phyloP scores from a whole-genome alignment of 176 grass and related monocot species.

The Oryza meyeriana region DNA sequence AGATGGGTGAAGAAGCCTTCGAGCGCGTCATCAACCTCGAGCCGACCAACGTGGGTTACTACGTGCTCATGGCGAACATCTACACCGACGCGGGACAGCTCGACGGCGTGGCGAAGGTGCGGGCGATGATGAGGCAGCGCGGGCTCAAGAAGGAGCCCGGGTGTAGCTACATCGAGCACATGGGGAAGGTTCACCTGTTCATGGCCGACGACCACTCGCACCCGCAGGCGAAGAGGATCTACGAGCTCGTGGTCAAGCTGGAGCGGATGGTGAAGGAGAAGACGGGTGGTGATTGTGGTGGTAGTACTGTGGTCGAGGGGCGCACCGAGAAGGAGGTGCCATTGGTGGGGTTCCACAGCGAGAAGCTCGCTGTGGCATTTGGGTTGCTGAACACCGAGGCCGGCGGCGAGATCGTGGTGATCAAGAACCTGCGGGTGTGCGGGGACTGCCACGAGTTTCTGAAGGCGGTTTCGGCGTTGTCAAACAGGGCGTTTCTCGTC shows the following conservation, averaged over 20 bases:
- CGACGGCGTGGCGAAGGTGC: slow-evolving; percentile 43
- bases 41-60: slow-evolving; percentile 59
- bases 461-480: slow-evolving; percentile 41
- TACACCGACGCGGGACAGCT: slow-evolving; percentile 42
- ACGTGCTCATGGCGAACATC: slow-evolving; percentile 71
- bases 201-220: slow-evolving; percentile 82
- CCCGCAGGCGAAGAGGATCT: slow-evolving; percentile 54
- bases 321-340: neutral
- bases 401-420: slow-evolving; percentile 59
- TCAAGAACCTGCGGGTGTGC: slow-evolving; percentile 79
- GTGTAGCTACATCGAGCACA: slow-evolving; percentile 59
- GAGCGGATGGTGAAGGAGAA: slow-evolving; percentile 49
- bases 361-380: slow-evolving; percentile 69
- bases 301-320: neutral
- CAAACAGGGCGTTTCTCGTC: slow-evolving; percentile 43
- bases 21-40: slow-evolving; percentile 48
- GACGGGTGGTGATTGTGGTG: neutral
- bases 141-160: slow-evolving; percentile 76
- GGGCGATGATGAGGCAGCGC: slow-evolving; percentile 50
- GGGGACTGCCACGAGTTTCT: slow-evolving; percentile 64
- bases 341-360: slow-evolving; percentile 54
- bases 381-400: slow-evolving; percentile 47
- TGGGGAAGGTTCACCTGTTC: slow-evolving; percentile 62
- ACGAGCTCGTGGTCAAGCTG: slow-evolving; percentile 46
- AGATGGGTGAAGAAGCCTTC: slow-evolving; percentile 50